Percentiles rank a stretch among this genome's conserved stretches.
Evolutionary conservation across 2,329 filamentous ascomycete species (phyloP).

Genomic region (Talaromyces marneffei): DNA sequence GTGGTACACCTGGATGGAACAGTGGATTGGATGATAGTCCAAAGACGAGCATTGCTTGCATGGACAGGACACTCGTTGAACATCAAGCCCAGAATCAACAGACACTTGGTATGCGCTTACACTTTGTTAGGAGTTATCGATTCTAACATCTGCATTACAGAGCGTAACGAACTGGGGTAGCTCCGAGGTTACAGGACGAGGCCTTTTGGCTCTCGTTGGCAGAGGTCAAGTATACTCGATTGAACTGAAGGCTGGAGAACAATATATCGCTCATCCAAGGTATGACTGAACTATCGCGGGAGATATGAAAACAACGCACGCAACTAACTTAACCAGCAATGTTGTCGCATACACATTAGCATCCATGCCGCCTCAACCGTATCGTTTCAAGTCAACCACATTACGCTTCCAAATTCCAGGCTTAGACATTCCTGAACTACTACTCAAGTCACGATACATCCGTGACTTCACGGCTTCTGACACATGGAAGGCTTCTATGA

Average conservation of each 20-base stretch:
- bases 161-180: slow-evolving; percentile 85
- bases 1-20: slow-evolving; percentile 87
- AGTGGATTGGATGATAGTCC: slow-evolving; percentile 89
- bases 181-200: slow-evolving; percentile 80
- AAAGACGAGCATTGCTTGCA: slow-evolving; percentile 81
- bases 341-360: slow-evolving; percentile 84
- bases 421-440: slow-evolving; percentile 54
- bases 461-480: slow-evolving; percentile 64
- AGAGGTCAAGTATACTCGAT: slow-evolving; percentile 87
- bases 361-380: slow-evolving; percentile 68
- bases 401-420: slow-evolving; percentile 73
- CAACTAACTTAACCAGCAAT: slow-evolving; percentile 49
- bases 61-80: slow-evolving; percentile 89
- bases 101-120: slow-evolving; percentile 53
- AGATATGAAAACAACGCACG: neutral
- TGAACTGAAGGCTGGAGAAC: slow-evolving; percentile 71
- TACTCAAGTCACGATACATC: slow-evolving; percentile 69
- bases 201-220: slow-evolving; percentile 75
- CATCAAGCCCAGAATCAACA: slow-evolving; percentile 69
- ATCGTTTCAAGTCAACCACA: slow-evolving; percentile 73
- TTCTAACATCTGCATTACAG: slow-evolving; percentile 26
- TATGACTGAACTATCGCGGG: slow-evolving; percentile 23
- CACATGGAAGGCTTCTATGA: slow-evolving; percentile 64
- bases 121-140: neutral
- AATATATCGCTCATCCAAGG: slow-evolving; percentile 82